Base-by-base conservation (phyloP, 176 grass and related monocot species). In the Cenchrus purpureus region DNA sequence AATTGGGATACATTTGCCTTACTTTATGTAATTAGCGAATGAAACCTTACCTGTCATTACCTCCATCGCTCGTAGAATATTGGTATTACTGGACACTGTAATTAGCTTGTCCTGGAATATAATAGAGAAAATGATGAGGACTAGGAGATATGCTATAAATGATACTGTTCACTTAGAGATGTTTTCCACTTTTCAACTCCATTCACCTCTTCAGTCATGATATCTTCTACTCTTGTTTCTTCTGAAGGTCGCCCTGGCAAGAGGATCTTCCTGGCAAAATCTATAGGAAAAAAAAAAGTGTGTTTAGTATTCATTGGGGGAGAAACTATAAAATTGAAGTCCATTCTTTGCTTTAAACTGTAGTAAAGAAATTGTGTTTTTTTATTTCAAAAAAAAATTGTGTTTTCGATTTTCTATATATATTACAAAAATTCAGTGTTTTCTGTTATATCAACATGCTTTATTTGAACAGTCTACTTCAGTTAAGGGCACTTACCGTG, bases 191-290 rank as follows among this genome's bases (percentile, higher is more conserved):
- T 54, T 40, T 62, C 12, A 25, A 65, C 22, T 71, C 14, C 42
- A 16, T 86, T 88, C 81, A 96, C 93, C 91, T 98, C 90, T 54
- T 98, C 79, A 15, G 97, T 98, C 97, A 98, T 98, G 77, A 98
- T 94, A 44, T 98, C 90, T 46, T 65, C 71, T 58, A 98, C 91
- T 82, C 84, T 95, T 22, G 91, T 96, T 69, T 87, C 53, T 76
- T 90, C 82, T 12, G 88, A 89, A 74, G 93, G 79, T 53, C 75
- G 81, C 54, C 90, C 86, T 59, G 89, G 91, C 79, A 98, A 54
- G 19, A 96, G 87, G 64, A 98, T 84, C 76, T 96, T 98, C 51
- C 86, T 53, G 4, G 92, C 77, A 85, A 95, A 95, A 95, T 98
- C 97, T 98, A 74, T 45, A 83, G 56, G 11, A 78, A 34, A 40